Evolutionary conservation across 306 rosid species (phyloP), one percentile per base, ranked within the genome.

Genomic region (Medicago lupulina): DNA sequence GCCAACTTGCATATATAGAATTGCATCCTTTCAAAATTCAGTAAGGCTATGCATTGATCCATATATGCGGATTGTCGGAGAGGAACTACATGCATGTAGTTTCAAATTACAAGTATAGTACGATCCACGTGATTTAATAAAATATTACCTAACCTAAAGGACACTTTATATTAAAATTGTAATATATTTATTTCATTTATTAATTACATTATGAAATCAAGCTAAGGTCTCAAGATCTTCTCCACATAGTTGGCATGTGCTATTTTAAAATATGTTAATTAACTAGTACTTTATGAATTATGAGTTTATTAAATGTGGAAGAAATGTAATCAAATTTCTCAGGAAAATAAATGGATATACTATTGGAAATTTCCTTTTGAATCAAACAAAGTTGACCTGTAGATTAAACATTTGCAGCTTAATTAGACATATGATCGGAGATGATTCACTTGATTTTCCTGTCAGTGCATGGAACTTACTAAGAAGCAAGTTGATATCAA

Each of bases 1-100:
- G 81, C 78, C 77, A 81, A 71, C 39, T 81, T 71, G 83, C 57
- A 74, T 67, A 41, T 67, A 70, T 55, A 71, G 65, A 70, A 51
- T 62, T 1, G 14, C 47, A 55, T 43, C 65, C 44, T 67, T 81
- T 70, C 78, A 70, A 64, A 21, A 63, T 36, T 53, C 25, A 63
- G 57, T 1, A 34, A 76, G 78, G 74, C 46, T 53, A 55, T 76
- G 73, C 70, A 76, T 54, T 67, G 77, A 58, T 58, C 64, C 23
- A 11, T 58, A 58, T 58, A 21, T 58, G n/a, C n/a, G n/a, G n/a
- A n/a, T n/a, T n/a, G n/a, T n/a, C n/a, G n/a, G n/a, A n/a, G 16
- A 64, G 47, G 47, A 71, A 70, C 70, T 31, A 70, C 70, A 34
- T 70, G 28, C 28, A 25, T 25, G 81, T 51, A 39, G 80, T 75